A percentile compares a stretch with the other conserved stretches of the same genome.
These are phyloP conservation scores for Aspergillus ibericus DNA, from an alignment of 2,329 filamentous ascomycete species.

Conservation along the genomic window DNA sequence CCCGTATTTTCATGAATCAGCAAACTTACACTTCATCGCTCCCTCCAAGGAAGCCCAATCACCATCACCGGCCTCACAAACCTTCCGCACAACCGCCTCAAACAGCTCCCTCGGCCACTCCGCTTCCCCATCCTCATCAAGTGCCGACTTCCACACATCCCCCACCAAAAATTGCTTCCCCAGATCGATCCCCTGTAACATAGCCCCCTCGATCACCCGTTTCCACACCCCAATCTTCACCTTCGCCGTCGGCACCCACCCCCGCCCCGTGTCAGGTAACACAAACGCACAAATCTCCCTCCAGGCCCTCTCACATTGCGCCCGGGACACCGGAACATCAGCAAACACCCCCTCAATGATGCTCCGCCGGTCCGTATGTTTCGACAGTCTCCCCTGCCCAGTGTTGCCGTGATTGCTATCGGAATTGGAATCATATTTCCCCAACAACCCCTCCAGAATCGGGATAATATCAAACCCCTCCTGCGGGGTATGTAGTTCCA, in stretches of 20 bases:
- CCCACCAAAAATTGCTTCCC: conserved; percentile 43
- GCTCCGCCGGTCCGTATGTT: conserved; percentile 22
- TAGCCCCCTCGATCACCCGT: conserved; percentile 38
- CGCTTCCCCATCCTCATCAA: conserved; percentile 36
- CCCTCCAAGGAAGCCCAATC: conserved; percentile 20
- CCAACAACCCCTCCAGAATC: conserved; percentile 31
- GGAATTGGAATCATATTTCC: conserved; percentile 29
- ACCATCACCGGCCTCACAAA: conserved; percentile 30
- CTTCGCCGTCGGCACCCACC: conserved; percentile 47
- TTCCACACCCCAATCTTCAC: conserved; percentile 53
- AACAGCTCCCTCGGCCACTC: conserved; percentile 37
- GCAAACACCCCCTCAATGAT: conserved; percentile 46
- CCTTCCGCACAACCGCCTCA: conserved; percentile 39
- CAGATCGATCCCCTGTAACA: conserved; percentile 43
- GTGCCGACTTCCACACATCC: conserved; percentile 42
- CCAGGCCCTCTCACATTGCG: conserved; percentile 54
- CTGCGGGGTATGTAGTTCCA: conserved; percentile 43
- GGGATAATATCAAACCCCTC: conserved; percentile 34
- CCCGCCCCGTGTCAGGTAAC: background rate
- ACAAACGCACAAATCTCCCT: conserved; percentile 56
- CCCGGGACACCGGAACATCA: conserved; percentile 54
- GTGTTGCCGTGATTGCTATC: conserved; percentile 7
- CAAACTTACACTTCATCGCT: conserved; percentile 40
- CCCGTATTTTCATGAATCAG: background rate
- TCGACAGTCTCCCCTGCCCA: conserved; percentile 23